Conservation (phyloP, 2,329 filamentous ascomycete species). For the Cercospora zeae-maydis region DNA sequence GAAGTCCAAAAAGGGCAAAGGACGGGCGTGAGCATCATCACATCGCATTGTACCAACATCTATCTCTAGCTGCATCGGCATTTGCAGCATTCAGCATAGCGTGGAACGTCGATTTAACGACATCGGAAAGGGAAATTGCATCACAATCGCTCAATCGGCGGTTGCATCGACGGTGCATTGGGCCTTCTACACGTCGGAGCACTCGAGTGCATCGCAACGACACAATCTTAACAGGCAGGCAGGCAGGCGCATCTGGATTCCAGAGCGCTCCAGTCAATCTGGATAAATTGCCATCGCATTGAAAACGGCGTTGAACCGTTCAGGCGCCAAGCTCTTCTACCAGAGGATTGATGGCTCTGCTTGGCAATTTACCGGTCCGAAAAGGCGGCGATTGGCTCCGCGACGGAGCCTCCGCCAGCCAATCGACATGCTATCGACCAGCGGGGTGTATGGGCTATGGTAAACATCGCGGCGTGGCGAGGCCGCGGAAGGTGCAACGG, state of each 20-base stretch:
- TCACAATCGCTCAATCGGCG: constrained; percentile 18
- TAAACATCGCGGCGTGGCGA: neutral
- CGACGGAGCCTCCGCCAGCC: neutral
- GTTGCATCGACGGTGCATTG: constrained; percentile 14
- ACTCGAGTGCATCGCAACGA: constrained; percentile 21
- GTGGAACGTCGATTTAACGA: constrained; percentile 17
- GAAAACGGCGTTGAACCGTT: neutral
- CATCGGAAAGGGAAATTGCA: constrained; percentile 13
- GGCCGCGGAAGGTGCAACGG: neutral
- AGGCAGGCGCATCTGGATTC: neutral
- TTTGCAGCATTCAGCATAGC: constrained; percentile 22
- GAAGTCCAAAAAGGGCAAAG: constrained; percentile 45
- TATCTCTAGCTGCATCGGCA: constrained; percentile 8
- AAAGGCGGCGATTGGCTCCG: neutral
- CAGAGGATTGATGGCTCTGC: neutral
- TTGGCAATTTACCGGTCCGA: neutral
- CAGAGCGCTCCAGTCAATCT: neutral
- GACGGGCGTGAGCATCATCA: constrained; percentile 16
- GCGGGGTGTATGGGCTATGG: neutral
- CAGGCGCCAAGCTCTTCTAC: neutral
- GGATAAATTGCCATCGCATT: neutral
- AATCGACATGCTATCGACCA: neutral
- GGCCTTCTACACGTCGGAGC: constrained; percentile 2
- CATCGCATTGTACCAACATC: constrained; percentile 17
- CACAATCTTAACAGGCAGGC: neutral